These are phyloP conservation scores for Crepidotus variabilis DNA, from an alignment of 768 basidiomycete species.

Conservation along the genomic window DNA sequence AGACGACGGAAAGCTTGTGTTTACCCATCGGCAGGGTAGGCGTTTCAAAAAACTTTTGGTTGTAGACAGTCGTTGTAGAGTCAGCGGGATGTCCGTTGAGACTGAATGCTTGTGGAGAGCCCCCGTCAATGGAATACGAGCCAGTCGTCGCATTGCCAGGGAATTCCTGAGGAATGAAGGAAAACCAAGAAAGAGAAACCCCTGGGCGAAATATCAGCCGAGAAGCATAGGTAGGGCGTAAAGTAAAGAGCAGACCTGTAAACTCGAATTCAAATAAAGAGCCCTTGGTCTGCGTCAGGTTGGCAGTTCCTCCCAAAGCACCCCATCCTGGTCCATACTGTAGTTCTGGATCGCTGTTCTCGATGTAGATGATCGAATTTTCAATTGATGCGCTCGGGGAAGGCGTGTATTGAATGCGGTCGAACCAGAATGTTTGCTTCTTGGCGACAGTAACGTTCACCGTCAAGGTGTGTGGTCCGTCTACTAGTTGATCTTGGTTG, in stretches of 20 bases:
- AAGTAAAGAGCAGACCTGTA: slow-evolving; percentile 13
- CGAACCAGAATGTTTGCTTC: slow-evolving; percentile 7
- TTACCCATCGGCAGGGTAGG: slow-evolving; percentile 2
- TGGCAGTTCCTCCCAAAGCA: slow-evolving; percentile 7
- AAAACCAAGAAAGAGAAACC: slow-evolving; percentile 5
- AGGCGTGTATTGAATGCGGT: slow-evolving; percentile 4
- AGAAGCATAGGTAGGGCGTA: background rate
- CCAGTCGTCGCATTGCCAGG: background rate
- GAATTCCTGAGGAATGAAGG: background rate
- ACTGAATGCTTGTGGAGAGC: slow-evolving; percentile 5
- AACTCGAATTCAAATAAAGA: slow-evolving; percentile 20
- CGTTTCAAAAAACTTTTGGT: slow-evolving; percentile 12
- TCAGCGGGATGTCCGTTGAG: slow-evolving; percentile 5
- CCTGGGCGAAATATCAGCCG: background rate
- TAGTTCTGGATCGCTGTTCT: slow-evolving; percentile 15
- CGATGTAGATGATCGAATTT: slow-evolving; percentile 9
- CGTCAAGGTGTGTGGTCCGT: slow-evolving; percentile 6
- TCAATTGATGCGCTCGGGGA: slow-evolving; percentile 1
- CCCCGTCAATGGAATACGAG: slow-evolving; percentile 13
- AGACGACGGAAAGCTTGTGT: slow-evolving; percentile 9
- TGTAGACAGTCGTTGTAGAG: slow-evolving; percentile 7
- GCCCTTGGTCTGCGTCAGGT: slow-evolving; percentile 17
- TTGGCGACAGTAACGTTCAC: slow-evolving; percentile 1
- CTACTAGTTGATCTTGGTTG: background rate
- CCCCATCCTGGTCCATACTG: slow-evolving; percentile 18